Evolutionary conservation across 129 eudicot genomes (phyloP).

Genomic region (Flaveria bidentis): DNA sequence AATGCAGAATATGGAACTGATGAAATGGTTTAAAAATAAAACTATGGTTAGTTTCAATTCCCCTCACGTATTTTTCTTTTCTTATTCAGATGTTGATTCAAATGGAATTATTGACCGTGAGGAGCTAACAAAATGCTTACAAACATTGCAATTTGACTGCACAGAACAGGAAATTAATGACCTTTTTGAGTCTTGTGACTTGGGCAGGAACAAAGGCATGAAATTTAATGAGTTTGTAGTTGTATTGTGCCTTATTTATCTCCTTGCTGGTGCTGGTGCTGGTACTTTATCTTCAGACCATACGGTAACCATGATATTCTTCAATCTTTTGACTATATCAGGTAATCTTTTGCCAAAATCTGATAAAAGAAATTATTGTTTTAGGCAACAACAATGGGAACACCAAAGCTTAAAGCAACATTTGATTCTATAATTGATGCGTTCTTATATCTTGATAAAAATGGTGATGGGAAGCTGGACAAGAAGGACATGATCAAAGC

Average conservation of each 20-base stretch:
- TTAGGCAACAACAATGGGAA: constrained; percentile 48
- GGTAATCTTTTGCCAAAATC: background rate
- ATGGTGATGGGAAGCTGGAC: constrained; percentile 68
- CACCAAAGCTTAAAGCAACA: constrained; percentile 48
- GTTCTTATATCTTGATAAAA: constrained; percentile 70
- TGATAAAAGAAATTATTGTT: constrained; percentile 11
- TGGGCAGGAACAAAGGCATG: constrained; percentile 51
- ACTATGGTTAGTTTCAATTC: background rate
- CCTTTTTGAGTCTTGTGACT: constrained; percentile 55
- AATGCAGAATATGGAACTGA: background rate
- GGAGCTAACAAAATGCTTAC: constrained; percentile 59
- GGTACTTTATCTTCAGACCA: constrained; percentile 47
- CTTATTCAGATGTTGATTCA: constrained; percentile 53
- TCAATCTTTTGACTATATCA: background rate
- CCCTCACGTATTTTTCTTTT: background rate
- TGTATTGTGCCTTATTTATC: constrained; percentile 60
- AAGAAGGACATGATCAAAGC: constrained; percentile 64
- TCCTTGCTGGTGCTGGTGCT: constrained; percentile 39
- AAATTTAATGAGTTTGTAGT: constrained; percentile 62
- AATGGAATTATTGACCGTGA: constrained; percentile 53
- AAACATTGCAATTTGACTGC: constrained; percentile 45
- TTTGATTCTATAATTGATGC: constrained; percentile 63
- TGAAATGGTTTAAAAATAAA: background rate
- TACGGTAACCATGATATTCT: constrained; percentile 26
- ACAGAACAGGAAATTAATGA: constrained; percentile 58